A percentile compares a stretch with the other conserved stretches of the same genome.
phyloP scores from a whole-genome alignment of 2,329 filamentous ascomycete species.

The Xylaria sp. region DNA sequence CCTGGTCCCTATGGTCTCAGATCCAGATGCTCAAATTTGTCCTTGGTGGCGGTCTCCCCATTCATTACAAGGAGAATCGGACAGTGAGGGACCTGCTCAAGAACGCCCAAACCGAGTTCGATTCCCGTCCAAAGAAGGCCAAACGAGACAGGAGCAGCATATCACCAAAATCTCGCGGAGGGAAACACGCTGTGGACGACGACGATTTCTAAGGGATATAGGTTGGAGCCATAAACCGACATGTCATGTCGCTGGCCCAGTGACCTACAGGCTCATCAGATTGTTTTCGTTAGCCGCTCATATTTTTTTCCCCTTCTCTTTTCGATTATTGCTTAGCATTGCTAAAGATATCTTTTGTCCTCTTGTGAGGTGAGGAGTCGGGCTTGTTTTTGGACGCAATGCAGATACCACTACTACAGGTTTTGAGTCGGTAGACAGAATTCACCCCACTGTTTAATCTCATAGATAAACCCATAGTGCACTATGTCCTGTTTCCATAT shows the following conservation, averaged over 20 bases:
- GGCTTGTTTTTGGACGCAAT: background rate
- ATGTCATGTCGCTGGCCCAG: no score
- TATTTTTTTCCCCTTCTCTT: no score
- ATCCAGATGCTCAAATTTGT: conserved; percentile 52
- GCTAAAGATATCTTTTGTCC: no score
- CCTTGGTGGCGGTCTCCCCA: conserved; percentile 49
- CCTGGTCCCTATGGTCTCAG: conserved; percentile 54
- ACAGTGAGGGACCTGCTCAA: conserved; percentile 42
- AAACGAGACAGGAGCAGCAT: conserved; percentile 2
- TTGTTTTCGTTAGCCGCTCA: no score
- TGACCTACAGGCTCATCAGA: no score
- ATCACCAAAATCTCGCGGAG: conserved; percentile 19
- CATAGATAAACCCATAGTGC: no score
- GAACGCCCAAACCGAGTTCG: conserved; percentile 36
- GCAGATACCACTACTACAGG: background rate
- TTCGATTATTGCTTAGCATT: no score
- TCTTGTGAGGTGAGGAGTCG: background rate
- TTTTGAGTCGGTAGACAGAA: no score
- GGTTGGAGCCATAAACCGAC: no score
- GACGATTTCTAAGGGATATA: no score
- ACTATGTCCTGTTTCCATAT: background rate
- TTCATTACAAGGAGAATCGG: conserved; percentile 46
- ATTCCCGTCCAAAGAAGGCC: conserved; percentile 25
- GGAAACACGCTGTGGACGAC: no score
- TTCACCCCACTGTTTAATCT: no score